Percentiles rank a stretch among this genome's conserved stretches.
phyloP scores from a whole-genome alignment of 768 basidiomycete genomes.

The Rhizopogon vesiculosus region DNA sequence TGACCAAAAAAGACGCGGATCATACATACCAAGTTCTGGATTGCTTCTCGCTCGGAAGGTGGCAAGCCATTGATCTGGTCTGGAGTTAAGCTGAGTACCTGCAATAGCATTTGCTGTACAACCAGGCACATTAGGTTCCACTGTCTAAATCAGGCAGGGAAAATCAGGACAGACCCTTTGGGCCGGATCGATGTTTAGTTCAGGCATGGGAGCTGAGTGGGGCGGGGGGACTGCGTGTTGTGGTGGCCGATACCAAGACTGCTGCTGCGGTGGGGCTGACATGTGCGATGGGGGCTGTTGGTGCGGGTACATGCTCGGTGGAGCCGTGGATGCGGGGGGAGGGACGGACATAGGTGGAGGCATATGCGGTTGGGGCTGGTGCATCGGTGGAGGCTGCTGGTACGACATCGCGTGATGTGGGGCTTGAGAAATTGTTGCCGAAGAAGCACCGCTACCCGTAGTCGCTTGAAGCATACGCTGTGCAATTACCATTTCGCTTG shows the following conservation, averaged over 20 bases:
- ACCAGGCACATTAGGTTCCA: slow-evolving; percentile 12
- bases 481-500: slow-evolving; percentile 11
- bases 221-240: slow-evolving; percentile 14
- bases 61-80: slow-evolving; percentile 84
- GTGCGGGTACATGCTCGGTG: slow-evolving; percentile 25
- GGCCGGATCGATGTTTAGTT: slow-evolving; percentile 38
- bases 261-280: slow-evolving; percentile 17
- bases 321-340: slow-evolving; percentile 15
- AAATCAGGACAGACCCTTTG: slow-evolving; percentile 38
- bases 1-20: slow-evolving; percentile 14
- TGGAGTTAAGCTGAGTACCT: slow-evolving; percentile 75
- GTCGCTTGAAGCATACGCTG: slow-evolving; percentile 51
- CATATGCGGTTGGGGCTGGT: slow-evolving; percentile 29
- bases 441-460: slow-evolving; percentile 20
- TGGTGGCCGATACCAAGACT: slow-evolving; percentile 26
- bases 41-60: slow-evolving; percentile 71
- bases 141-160: slow-evolving; percentile 10
- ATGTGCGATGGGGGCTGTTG: slow-evolving; percentile 25
- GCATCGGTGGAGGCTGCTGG: slow-evolving; percentile 25
- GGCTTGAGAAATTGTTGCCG: slow-evolving; percentile 25
- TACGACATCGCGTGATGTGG: slow-evolving; percentile 27
- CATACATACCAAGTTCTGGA: slow-evolving; percentile 69
- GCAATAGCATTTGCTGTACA: slow-evolving; percentile 72
- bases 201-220: slow-evolving; percentile 30
- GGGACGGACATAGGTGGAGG: slow-evolving; percentile 26